phyloP scores from a whole-genome alignment of 1,284 basidiomycete genomes.

The Lignosus rhinocerotis region DNA sequence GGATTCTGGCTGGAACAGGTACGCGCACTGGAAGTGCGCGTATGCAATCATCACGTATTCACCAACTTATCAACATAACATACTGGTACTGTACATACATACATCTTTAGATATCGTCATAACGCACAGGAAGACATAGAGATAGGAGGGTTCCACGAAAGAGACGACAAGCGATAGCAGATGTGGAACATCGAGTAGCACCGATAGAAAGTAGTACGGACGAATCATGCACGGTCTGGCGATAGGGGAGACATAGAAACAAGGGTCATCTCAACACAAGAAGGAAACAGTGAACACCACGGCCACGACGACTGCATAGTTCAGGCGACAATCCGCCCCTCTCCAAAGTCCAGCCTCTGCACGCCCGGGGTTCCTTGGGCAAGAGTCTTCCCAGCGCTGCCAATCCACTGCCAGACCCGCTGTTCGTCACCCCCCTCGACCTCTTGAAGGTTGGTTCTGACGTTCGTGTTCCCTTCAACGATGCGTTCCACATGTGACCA shows the following conservation, averaged over 20 bases:
- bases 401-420: conserved; percentile 84
- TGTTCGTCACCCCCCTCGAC: conserved; percentile 85
- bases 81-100: conserved; percentile 2
- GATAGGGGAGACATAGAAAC: background rate
- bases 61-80: background rate
- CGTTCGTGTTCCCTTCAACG: conserved; percentile 95
- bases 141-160: conserved; percentile 1
- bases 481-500: conserved; percentile 88
- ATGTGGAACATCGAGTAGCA: conserved; percentile 8
- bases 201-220: background rate
- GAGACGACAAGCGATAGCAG: conserved; percentile 5
- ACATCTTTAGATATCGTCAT: conserved; percentile 18
- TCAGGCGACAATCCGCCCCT: conserved; percentile 29
- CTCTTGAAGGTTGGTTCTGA: conserved; percentile 87
- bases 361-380: conserved; percentile 21
- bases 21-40: no score
- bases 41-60: background rate
- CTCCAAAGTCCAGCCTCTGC: conserved; percentile 25
- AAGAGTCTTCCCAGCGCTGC: conserved; percentile 42
- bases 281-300: background rate
- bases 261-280: conserved; percentile 5
- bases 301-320: conserved; percentile 1
- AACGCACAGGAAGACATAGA: conserved; percentile 12
- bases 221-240: background rate
- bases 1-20: no score